Evolutionary conservation across 805 yeast genomes (phyloP).

Genomic region (Scheffersomyces lignosus): DNA sequence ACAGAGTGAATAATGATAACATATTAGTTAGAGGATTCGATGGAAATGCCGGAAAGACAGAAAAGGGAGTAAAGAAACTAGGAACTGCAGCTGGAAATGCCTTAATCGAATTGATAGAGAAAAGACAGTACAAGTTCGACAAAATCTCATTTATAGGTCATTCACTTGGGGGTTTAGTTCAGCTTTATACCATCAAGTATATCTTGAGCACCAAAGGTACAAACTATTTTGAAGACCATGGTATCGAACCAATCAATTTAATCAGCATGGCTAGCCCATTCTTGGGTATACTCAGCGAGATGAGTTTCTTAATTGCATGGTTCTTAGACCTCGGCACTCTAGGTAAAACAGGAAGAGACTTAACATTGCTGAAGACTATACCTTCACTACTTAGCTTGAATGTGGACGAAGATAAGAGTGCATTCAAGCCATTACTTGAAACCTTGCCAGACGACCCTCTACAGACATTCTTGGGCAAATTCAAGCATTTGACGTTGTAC

Average conservation of each 20-base stretch:
- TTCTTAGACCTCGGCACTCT: constrained; percentile 44
- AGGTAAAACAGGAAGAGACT: constrained; percentile 47
- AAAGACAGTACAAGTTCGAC: constrained; percentile 16
- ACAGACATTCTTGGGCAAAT: constrained; percentile 26
- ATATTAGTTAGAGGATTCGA: constrained; percentile 36
- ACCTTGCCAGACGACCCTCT: constrained; percentile 41
- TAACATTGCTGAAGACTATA: constrained; percentile 35
- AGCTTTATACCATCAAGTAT: constrained; percentile 40
- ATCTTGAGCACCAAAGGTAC: constrained; percentile 31
- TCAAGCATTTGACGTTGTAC: constrained; percentile 37
- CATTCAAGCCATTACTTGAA: constrained; percentile 36
- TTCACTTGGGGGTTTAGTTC: constrained; percentile 45
- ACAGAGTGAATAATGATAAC: constrained; percentile 26
- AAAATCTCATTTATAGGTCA: constrained; percentile 44
- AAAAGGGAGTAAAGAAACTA: constrained; percentile 37
- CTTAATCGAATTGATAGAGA: constrained; percentile 26
- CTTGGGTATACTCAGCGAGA: constrained; percentile 42
- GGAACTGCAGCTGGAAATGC: constrained; percentile 34
- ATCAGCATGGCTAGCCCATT: constrained; percentile 44
- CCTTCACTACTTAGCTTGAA: constrained; percentile 18
- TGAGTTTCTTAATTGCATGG: constrained; percentile 40
- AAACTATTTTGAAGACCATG: constrained; percentile 26
- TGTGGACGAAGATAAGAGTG: constrained; percentile 8
- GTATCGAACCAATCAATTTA: constrained; percentile 32
- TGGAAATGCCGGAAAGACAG: constrained; percentile 44